A percentile compares a stretch with the other conserved stretches of the same genome.
Conservation (phyloP, 768 basidiomycete genomes). For the Kwoniella europaea region DNA sequence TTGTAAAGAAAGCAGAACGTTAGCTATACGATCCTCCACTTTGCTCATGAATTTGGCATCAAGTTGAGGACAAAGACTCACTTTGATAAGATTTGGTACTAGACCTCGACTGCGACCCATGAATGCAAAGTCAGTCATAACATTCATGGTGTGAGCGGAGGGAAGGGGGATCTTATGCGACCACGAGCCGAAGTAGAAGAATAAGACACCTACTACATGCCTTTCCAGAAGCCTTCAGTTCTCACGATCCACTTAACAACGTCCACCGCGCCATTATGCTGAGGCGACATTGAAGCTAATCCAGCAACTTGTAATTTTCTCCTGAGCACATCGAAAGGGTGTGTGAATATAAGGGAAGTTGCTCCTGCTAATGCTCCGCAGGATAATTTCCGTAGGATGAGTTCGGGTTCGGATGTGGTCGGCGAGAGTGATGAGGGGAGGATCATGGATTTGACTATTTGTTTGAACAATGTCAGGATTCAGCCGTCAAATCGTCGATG, state of each 20-base stretch:
- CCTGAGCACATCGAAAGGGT: constrained; percentile 91
- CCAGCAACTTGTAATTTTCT: constrained; percentile 79
- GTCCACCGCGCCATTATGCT: constrained; percentile 80
- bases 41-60: not conserved
- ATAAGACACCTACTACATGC: constrained; percentile 54
- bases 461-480: no score
- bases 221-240: constrained; percentile 68
- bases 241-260: constrained; percentile 72
- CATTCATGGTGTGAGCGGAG: no score
- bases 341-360: constrained; percentile 92
- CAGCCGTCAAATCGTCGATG: no score
- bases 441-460: constrained; percentile 38
- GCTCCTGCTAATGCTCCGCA: constrained; percentile 87
- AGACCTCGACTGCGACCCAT: constrained; percentile 39
- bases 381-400: constrained; percentile 64
- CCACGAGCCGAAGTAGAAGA: not conserved
- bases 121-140: no score
- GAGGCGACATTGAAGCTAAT: constrained; percentile 61
- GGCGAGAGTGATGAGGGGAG: constrained; percentile 30
- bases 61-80: constrained; percentile 10
- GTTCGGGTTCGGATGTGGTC: constrained; percentile 29
- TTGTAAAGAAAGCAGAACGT: no score
- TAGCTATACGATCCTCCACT: no score
- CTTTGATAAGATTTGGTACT: constrained; percentile 55
- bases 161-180: no score